These are phyloP conservation scores for Moniliophthora roreri DNA, from an alignment of 1,284 basidiomycete genomes.

Conservation along the genomic window DNA sequence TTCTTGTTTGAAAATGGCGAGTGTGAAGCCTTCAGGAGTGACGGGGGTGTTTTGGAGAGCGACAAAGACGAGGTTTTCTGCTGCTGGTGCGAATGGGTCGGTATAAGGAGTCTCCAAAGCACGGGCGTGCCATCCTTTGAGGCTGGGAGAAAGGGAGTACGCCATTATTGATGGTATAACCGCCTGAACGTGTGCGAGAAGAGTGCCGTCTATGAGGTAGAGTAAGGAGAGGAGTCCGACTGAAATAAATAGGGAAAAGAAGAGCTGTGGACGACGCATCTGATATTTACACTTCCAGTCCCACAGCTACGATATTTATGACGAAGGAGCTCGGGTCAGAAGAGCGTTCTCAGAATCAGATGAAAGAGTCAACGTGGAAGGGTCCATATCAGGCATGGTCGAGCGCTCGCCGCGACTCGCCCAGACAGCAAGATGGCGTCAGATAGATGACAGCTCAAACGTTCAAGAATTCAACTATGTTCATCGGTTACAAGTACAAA, in stretches of 20 bases:
- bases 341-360: too few species aligned
- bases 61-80: constrained; percentile 32
- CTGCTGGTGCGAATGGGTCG: constrained; percentile 34
- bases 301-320: too few species aligned
- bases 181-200: background rate
- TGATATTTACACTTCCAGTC: too few species aligned
- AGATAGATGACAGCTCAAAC: too few species aligned
- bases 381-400: too few species aligned
- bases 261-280: too few species aligned
- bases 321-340: too few species aligned
- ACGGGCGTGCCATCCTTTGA: constrained; percentile 34
- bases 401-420: too few species aligned
- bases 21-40: constrained; percentile 41
- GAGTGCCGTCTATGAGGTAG: background rate
- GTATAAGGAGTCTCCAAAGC: constrained; percentile 27
- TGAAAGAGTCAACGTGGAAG: too few species aligned
- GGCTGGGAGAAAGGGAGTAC: background rate
- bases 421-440: too few species aligned
- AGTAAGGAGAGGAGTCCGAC: background rate
- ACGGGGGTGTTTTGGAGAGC: constrained; percentile 39
- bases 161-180: background rate
- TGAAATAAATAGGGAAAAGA: background rate
- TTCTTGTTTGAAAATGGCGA: constrained; percentile 38
- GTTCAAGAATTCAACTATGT: too few species aligned
- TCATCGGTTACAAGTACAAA: too few species aligned